phyloP scores from a whole-genome alignment of 148 eudicot species.

The Beta vulgaris region DNA sequence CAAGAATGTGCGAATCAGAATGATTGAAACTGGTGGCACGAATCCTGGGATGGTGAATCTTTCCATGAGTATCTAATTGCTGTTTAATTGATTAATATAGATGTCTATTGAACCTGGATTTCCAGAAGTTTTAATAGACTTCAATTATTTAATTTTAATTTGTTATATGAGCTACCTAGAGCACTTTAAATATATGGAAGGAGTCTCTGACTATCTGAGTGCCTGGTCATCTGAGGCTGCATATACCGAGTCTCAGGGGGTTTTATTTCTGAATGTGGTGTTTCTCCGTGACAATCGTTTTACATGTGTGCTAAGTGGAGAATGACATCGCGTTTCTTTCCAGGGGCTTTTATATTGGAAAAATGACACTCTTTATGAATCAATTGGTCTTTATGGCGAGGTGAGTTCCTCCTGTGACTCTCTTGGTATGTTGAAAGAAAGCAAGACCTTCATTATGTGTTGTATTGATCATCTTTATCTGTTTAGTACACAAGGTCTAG shows the following conservation, averaged over 20 bases:
- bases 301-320: background rate
- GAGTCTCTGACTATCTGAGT: background rate
- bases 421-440: background rate
- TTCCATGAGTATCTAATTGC: background rate
- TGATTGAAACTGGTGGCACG: background rate
- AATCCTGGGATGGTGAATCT: background rate
- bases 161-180: background rate
- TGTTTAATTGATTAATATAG: background rate
- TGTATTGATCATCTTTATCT: background rate
- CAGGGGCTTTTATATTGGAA: constrained; percentile 92
- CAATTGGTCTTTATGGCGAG: constrained; percentile 74
- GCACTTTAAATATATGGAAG: background rate
- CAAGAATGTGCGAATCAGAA: background rate
- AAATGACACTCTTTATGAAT: constrained; percentile 79
- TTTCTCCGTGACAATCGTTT: background rate
- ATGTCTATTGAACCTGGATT: background rate
- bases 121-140: background rate
- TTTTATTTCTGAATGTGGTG: background rate
- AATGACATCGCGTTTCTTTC: constrained; percentile 23
- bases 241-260: background rate
- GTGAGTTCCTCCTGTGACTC: constrained; percentile 31
- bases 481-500: background rate
- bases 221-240: background rate
- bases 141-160: background rate
- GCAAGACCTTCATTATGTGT: background rate